Evolutionary conservation across 768 basidiomycete genomes (phyloP).

Genomic region (Hygrophorus pudorinus): DNA sequence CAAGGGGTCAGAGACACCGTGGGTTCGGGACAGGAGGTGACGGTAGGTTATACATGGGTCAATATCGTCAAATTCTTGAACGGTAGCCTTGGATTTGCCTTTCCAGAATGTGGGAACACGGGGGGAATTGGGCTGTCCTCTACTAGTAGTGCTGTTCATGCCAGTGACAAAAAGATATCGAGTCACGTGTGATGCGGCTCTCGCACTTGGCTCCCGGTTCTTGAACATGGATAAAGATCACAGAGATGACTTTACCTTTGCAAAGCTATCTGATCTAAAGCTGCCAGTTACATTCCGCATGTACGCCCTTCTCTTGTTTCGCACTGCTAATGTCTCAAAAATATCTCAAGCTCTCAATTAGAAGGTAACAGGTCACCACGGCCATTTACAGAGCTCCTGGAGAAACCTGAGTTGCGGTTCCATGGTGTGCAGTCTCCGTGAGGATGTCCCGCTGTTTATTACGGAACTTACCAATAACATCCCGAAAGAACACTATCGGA

Average conservation of each 20-base stretch:
- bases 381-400: constrained; percentile 71
- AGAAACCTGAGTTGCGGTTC: constrained; percentile 73
- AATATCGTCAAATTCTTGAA: constrained; percentile 48
- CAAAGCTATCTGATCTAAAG: constrained; percentile 82
- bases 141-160: neutral
- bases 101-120: constrained; percentile 20
- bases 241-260: constrained; percentile 88
- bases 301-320: constrained; percentile 26
- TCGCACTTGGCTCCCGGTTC: no score
- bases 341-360: constrained; percentile 56
- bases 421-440: constrained; percentile 78
- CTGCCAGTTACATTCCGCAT: constrained; percentile 81
- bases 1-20: constrained; percentile 65
- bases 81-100: constrained; percentile 42
- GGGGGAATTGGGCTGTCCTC: neutral
- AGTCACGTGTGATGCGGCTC: neutral
- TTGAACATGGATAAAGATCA: constrained; percentile 41
- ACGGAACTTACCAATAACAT: constrained; percentile 17
- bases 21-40: constrained; percentile 58
- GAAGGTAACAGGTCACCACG: constrained; percentile 70
- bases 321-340: neutral
- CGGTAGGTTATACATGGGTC: constrained; percentile 68
- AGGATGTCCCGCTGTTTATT: constrained; percentile 18
- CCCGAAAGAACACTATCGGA: constrained; percentile 72
- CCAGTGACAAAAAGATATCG: neutral